Conservation (phyloP, 2,329 filamentous ascomycete genomes). For the Monascus ruber region DNA sequence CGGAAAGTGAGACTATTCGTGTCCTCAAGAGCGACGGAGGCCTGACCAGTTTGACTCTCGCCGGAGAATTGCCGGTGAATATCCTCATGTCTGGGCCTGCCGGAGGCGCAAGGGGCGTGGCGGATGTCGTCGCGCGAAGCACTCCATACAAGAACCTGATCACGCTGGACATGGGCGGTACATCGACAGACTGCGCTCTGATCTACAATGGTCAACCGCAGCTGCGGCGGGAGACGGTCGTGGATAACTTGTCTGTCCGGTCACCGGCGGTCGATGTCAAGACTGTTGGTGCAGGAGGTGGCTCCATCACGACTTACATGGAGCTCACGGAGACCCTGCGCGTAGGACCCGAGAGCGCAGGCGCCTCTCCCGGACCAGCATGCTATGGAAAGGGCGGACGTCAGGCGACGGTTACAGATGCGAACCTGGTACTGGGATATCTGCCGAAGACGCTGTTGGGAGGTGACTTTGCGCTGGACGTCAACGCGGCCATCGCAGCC, state of each 20-base stretch:
- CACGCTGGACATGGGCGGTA: slow-evolving; percentile 42
- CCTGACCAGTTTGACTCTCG: slow-evolving; percentile 34
- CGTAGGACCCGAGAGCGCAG: slow-evolving; percentile 42
- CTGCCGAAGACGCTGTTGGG: slow-evolving; percentile 36
- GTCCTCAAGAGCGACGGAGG: slow-evolving; percentile 41
- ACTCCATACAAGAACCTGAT: slow-evolving; percentile 40
- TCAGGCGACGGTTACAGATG: slow-evolving; percentile 39
- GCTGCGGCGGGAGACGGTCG: slow-evolving; percentile 36
- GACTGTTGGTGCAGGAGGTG: slow-evolving; percentile 40
- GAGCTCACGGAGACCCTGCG: slow-evolving; percentile 37
- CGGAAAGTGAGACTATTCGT: slow-evolving; percentile 35
- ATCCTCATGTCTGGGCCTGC: slow-evolving; percentile 41
- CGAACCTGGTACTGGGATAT: slow-evolving; percentile 39
- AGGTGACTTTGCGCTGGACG: slow-evolving; percentile 35
- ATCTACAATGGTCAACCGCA: slow-evolving; percentile 34
- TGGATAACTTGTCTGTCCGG: slow-evolving; percentile 34
- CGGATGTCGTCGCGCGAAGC: slow-evolving; percentile 34
- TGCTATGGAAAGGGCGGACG: slow-evolving; percentile 39
- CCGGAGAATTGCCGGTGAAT: slow-evolving; percentile 37
- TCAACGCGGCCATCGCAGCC: slow-evolving; percentile 30
- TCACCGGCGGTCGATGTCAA: slow-evolving; percentile 39
- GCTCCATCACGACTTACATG: slow-evolving; percentile 39
- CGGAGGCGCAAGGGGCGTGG: slow-evolving; percentile 40
- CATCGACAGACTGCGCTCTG: slow-evolving; percentile 38
- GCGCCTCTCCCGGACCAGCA: slow-evolving; percentile 38